phyloP scores from a whole-genome alignment of 805 yeast species.

The Ogataea kodamae region DNA sequence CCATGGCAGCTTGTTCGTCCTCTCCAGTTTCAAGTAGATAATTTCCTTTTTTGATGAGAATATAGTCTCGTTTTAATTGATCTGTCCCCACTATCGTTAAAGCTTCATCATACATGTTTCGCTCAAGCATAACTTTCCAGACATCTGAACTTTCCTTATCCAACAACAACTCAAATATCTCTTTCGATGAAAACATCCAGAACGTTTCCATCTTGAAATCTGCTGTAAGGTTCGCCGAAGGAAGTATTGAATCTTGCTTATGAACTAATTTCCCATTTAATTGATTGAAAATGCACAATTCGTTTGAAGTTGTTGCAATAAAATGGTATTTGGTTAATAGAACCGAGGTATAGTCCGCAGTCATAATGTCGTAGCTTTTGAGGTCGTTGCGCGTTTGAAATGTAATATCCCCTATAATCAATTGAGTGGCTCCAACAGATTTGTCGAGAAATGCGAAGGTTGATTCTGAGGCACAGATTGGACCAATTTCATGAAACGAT shows the following conservation, averaged over 20 bases:
- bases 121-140: constrained; percentile 62
- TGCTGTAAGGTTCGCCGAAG: constrained; percentile 38
- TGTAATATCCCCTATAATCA: constrained; percentile 20
- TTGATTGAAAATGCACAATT: constrained; percentile 46
- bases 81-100: constrained; percentile 38
- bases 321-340: constrained; percentile 54
- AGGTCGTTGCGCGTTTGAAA: constrained; percentile 25
- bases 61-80: constrained; percentile 40
- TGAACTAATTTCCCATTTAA: constrained; percentile 46
- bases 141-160: constrained; percentile 68
- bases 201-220: constrained; percentile 55
- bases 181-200: constrained; percentile 67
- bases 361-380: constrained; percentile 1
- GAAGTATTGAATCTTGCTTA: constrained; percentile 30
- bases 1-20: constrained; percentile 45
- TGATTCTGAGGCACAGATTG: constrained; percentile 10
- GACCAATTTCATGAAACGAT: constrained; percentile 16
- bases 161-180: constrained; percentile 69
- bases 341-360: constrained; percentile 27
- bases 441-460: constrained; percentile 24
- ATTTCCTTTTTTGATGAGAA: constrained; percentile 55
- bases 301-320: constrained; percentile 40
- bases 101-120: constrained; percentile 62
- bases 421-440: constrained; percentile 16
- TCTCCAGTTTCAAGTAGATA: constrained; percentile 34